Percentiles rank a stretch among this genome's conserved stretches.
Evolutionary conservation across 23 red algal species (phyloP).

Genomic region (Gracilaria vermiculophylla): DNA sequence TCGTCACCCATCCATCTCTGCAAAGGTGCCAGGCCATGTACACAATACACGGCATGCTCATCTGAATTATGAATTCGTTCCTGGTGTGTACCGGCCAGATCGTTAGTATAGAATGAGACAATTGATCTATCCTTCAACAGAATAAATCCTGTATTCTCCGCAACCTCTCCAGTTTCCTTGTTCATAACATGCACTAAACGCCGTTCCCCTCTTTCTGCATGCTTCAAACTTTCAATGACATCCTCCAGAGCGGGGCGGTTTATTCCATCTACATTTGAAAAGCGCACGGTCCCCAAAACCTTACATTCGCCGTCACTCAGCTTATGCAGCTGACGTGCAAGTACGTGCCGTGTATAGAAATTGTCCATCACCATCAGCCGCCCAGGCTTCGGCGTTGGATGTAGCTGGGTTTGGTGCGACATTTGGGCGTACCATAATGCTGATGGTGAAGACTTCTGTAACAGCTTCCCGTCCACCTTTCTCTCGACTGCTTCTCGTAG

Average conservation of each 20-base stretch:
- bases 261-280: neutral
- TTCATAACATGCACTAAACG: neutral
- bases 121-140: neutral
- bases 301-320: too few species aligned
- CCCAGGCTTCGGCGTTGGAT: too few species aligned
- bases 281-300: neutral
- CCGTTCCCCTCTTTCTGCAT: neutral
- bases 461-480: too few species aligned
- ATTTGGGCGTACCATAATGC: too few species aligned
- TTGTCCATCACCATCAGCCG: slow-evolving; percentile 23
- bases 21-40: neutral
- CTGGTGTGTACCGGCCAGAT: neutral
- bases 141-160: too few species aligned
- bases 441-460: too few species aligned
- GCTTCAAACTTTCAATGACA: neutral
- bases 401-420: too few species aligned
- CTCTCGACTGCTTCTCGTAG: too few species aligned
- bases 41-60: neutral
- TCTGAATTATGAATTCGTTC: neutral
- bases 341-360: slow-evolving; percentile 6
- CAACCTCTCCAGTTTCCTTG: too few species aligned
- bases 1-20: neutral
- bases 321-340: neutral
- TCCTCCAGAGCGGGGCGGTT: slow-evolving; percentile 5
- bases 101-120: neutral